phyloP scores from a whole-genome alignment of 1,284 basidiomycete genomes.

The Neonothopanus nambi region DNA sequence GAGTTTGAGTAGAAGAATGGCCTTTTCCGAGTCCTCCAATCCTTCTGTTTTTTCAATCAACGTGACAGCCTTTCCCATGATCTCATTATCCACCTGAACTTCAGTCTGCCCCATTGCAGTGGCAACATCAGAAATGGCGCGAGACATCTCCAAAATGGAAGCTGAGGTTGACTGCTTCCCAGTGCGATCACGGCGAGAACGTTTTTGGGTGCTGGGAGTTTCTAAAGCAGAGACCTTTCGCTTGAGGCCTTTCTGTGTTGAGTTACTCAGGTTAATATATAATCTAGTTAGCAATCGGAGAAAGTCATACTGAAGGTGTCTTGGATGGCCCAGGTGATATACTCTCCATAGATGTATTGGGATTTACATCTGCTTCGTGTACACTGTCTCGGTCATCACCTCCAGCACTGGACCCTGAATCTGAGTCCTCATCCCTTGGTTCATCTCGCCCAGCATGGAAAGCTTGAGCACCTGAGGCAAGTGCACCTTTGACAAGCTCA shows the following conservation, averaged over 20 bases:
- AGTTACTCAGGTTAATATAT: not conserved
- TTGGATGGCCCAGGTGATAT: not conserved
- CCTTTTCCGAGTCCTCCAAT: not conserved
- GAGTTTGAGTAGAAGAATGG: not conserved
- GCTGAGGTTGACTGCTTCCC: not conserved
- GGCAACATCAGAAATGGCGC: not conserved
- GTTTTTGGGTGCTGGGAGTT: not conserved
- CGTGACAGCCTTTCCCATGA: not conserved
- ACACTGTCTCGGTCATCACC: not conserved
- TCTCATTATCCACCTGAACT: not conserved
- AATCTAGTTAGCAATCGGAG: too few relatives aligned
- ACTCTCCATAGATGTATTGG: not conserved
- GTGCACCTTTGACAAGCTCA: not conserved
- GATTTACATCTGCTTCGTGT: not conserved
- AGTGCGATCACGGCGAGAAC: not conserved
- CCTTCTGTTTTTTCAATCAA: not conserved
- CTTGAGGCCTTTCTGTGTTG: not conserved
- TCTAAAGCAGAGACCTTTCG: not conserved
- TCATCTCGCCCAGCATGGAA: not conserved
- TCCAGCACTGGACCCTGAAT: not conserved
- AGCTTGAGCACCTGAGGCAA: not conserved
- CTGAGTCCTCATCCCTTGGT: not conserved
- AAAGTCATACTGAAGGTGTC: not conserved
- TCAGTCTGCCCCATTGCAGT: not conserved
- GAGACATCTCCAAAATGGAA: not conserved